A percentile compares a stretch with the other conserved stretches of the same genome.
phyloP scores from a whole-genome alignment of 495 filamentous ascomycete genomes.

The Cairneyella variabilis region DNA sequence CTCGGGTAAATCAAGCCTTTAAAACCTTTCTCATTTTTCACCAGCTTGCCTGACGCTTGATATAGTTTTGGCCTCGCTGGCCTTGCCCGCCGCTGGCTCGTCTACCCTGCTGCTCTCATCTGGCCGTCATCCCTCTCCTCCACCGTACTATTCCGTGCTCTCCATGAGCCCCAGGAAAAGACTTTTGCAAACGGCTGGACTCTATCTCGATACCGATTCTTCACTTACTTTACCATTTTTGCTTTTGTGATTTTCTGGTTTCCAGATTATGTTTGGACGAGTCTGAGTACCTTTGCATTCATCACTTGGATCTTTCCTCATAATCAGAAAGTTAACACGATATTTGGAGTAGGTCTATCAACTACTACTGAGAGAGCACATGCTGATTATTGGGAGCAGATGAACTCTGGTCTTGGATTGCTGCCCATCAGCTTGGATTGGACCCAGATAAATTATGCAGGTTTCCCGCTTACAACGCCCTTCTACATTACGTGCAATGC shows the following conservation, averaged over 20 bases:
- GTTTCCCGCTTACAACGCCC: background rate
- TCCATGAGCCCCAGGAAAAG: conserved; percentile 53
- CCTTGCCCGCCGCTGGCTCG: conserved; percentile 59
- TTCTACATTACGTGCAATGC: conserved; percentile 8
- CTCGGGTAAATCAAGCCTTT: background rate
- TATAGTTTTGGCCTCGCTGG: conserved; percentile 71
- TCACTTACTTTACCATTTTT: conserved; percentile 57
- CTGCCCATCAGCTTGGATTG: conserved; percentile 3
- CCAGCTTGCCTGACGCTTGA: no score
- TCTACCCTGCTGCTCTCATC: conserved; percentile 65
- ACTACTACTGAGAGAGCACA: background rate
- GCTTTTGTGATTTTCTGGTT: conserved; percentile 39
- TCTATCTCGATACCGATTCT: conserved; percentile 60
- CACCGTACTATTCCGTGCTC: conserved; percentile 60
- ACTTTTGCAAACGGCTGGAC: conserved; percentile 45
- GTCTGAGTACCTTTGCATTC: conserved; percentile 54
- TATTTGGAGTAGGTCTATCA: conserved; percentile 51
- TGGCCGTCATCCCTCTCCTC: conserved; percentile 65
- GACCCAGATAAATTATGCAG: conserved; percentile 4
- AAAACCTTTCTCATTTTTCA: conserved; percentile 64
- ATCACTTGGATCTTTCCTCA: conserved; percentile 55
- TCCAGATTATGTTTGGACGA: conserved; percentile 49
- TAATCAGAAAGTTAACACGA: conserved; percentile 62
- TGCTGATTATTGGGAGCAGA: background rate
- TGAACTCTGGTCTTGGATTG: background rate